Percentiles rank a stretch among this genome's conserved stretches.
Conservation (phyloP, 2,329 filamentous ascomycete genomes). For the Trichoderma sp. region DNA sequence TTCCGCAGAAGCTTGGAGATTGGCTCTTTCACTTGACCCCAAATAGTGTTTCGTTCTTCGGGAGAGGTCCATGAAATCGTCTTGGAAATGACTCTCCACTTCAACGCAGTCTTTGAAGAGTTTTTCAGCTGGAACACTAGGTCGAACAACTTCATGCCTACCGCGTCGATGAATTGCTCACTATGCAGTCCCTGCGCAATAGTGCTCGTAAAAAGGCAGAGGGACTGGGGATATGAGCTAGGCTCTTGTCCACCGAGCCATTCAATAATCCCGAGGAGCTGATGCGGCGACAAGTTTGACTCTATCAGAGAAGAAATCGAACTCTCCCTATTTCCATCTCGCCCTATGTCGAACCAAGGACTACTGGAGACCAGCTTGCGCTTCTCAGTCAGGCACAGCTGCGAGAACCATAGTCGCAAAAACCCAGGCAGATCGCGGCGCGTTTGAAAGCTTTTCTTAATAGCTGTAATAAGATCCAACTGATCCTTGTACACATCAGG, state of each 20-base stretch:
- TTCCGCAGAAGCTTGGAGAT: slow-evolving; percentile 35
- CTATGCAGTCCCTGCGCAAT: slow-evolving; percentile 41
- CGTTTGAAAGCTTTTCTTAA: slow-evolving; percentile 44
- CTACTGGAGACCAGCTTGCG: slow-evolving; percentile 28
- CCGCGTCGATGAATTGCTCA: slow-evolving; percentile 43
- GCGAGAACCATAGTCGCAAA: slow-evolving; percentile 45
- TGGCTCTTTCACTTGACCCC: slow-evolving; percentile 33
- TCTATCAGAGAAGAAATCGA: slow-evolving; percentile 35
- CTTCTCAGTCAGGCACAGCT: slow-evolving; percentile 38
- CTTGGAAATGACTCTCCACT: slow-evolving; percentile 40
- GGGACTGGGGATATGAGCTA: slow-evolving; percentile 30
- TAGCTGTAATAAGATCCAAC: slow-evolving; percentile 39
- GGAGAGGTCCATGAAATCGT: slow-evolving; percentile 35
- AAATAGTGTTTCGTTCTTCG: slow-evolving; percentile 32
- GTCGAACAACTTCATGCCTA: slow-evolving; percentile 39
- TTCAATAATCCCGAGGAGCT: slow-evolving; percentile 42
- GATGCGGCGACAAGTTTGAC: slow-evolving; percentile 43
- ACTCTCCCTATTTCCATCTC: slow-evolving; percentile 21
- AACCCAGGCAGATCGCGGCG: slow-evolving; percentile 46
- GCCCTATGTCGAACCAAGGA: slow-evolving; percentile 34
- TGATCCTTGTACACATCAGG: slow-evolving; percentile 25
- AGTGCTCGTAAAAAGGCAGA: slow-evolving; percentile 42
- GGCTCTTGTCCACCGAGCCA: slow-evolving; percentile 40
- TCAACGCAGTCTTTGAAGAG: slow-evolving; percentile 35
- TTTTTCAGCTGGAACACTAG: slow-evolving; percentile 32